Evolutionary conservation across 176 grass and related monocot species (phyloP), one percentile per base, ranked within the genome.

Genomic region (Neostapfia colusana): DNA sequence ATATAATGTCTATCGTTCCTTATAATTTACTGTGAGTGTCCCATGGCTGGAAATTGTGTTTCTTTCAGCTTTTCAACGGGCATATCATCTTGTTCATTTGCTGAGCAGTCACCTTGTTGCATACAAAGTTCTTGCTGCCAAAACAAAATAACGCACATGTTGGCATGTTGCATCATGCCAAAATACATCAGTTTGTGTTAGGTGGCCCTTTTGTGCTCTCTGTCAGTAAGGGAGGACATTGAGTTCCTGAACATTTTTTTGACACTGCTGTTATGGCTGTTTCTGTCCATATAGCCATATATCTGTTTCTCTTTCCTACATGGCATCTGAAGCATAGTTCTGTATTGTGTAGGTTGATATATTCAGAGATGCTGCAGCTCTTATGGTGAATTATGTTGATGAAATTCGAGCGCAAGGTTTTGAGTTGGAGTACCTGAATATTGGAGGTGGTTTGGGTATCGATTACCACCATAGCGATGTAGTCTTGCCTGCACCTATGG

Each of bases 401-500:
- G 76, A 98, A 98, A 98, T 98, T 66, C 87, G 85, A 71, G 73
- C 87, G 41, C 95, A 94, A 89, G 91, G 89, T 82, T 98, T 98
- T 84, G 77, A 92, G 46, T 77, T 98, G 82, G 80, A 98, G 77
- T 98, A 98, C 76, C 82, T 94, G 41, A 98, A 98, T 69, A 98
- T 98, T 62, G 91, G 95, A 40, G 95, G 95, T 69, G 95, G 91
- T 34, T 82, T 98, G 74, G 95, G 91, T 50, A 98, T 98, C 85
- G 95, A 98, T 86, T 98, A 98, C 73, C 85, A 98, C 57, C 91
- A 98, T 66, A 91, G 82, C 0, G 87, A 79, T 70, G 87, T 85
- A 58, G 36, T 94, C 70, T 82, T 98, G 75, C 91, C 95, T 77
- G 88, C 95, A 28, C 95, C 91, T 15, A 88, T 98, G 91, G 95